Evolutionary conservation across 805 yeast species (phyloP).

Genomic region (Yarrowia sp.): DNA sequence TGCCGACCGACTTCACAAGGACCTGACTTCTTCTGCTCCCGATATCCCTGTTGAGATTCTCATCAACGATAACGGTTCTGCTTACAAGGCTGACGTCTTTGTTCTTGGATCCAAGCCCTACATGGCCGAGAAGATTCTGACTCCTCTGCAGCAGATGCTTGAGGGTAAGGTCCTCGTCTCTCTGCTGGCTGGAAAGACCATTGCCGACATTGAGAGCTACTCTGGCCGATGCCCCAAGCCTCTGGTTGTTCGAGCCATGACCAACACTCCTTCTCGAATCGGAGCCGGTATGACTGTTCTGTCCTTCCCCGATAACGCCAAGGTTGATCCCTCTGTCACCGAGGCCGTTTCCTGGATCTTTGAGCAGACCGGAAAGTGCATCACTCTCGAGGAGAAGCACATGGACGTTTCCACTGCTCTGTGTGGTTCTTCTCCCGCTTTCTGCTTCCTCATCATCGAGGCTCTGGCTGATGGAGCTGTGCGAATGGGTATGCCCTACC

Average conservation of each 20-base stretch:
- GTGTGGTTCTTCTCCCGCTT: conserved; percentile 97
- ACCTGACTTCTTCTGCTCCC: conserved; percentile 30
- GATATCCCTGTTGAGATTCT: conserved; percentile 48
- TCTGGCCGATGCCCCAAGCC: conserved; percentile 37
- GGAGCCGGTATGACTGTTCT: conserved; percentile 94
- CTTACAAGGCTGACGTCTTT: conserved; percentile 63
- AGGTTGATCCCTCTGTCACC: conserved; percentile 35
- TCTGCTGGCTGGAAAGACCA: conserved; percentile 89
- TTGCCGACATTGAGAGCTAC: conserved; percentile 50
- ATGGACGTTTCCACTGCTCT: conserved; percentile 96
- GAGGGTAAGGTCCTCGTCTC: conserved; percentile 66
- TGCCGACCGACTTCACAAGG: conserved; percentile 48
- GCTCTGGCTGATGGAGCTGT: conserved; percentile 92
- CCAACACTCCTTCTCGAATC: conserved; percentile 92
- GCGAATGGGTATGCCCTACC: conserved; percentile 87
- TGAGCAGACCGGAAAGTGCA: conserved; percentile 43
- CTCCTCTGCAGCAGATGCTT: conserved; percentile 47
- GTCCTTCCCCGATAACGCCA: conserved; percentile 61
- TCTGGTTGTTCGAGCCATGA: conserved; percentile 87
- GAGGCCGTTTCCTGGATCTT: conserved; percentile 45
- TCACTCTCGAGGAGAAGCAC: conserved; percentile 64
- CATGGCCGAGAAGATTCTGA: conserved; percentile 61
- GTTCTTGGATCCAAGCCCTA: conserved; percentile 89
- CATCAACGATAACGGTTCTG: conserved; percentile 50
- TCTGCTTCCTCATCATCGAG: conserved; percentile 83